phyloP scores from a whole-genome alignment of 768 basidiomycete genomes.

The Stropharia rugosoannulata region DNA sequence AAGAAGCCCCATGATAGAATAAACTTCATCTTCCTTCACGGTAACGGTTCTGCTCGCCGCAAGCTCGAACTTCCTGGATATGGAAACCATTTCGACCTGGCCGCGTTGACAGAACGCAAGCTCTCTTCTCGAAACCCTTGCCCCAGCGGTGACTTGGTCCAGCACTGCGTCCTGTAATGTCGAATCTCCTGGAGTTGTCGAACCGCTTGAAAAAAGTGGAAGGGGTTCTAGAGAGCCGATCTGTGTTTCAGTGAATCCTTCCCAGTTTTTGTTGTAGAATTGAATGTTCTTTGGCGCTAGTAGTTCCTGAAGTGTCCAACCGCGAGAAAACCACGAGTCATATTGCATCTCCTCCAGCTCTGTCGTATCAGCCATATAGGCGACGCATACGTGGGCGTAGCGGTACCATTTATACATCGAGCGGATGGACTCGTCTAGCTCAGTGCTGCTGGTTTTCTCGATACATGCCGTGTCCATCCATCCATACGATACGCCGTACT shows the following conservation, averaged over 20 bases:
- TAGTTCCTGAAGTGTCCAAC: conserved; percentile 17
- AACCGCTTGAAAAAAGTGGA: not conserved
- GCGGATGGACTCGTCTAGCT: conserved; percentile 14
- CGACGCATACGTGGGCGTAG: conserved; percentile 6
- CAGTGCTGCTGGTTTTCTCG: conserved; percentile 13
- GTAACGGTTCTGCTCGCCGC: no score
- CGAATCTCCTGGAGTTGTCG: not conserved
- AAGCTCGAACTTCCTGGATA: no score
- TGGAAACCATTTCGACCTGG: no score
- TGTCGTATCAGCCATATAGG: conserved; percentile 9
- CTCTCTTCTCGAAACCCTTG: no score
- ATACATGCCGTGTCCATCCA: conserved; percentile 16
- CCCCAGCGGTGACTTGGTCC: no score
- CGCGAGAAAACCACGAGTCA: conserved; percentile 13
- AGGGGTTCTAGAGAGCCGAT: not conserved
- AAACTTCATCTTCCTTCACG: no score
- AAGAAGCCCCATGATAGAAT: no score
- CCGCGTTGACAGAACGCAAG: no score
- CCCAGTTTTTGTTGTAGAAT: conserved; percentile 11
- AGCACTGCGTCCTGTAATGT: no score
- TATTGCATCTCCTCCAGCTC: conserved; percentile 1
- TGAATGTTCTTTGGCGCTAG: conserved; percentile 3
- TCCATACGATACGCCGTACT: conserved; percentile 4
- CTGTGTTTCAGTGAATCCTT: not conserved
- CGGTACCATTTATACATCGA: conserved; percentile 16